Evolutionary conservation across 371 early-diverging fungal genomes (phyloP), one percentile per base, ranked within the genome.

Genomic region (Mortierella sp.): DNA sequence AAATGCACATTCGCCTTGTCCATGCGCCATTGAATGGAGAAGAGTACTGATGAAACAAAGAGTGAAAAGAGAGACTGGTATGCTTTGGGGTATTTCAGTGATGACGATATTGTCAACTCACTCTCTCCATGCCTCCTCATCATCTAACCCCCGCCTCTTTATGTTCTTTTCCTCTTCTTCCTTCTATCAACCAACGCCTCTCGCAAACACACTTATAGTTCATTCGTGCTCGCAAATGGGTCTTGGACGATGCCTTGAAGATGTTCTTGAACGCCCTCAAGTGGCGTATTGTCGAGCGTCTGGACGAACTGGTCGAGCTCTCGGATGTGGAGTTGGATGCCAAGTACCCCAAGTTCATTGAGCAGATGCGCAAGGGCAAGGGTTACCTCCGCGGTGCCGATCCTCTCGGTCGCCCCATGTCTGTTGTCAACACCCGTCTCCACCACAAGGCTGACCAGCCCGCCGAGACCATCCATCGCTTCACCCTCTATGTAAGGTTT

Each of bases 221-320:
- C 84, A 82, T 96, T 44, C 92, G 96, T 77, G 96, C 96, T 38
- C 91, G 96, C 78, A 96, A 96, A 83, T 96, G 95, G 94, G 92
- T 93, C 79, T 86, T 93, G 55, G 89, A 92, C 43, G 92, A 93
- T 73, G 93, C 96, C 41, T 89, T 93, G 72, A 88, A 89, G 49
- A 95, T 95, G 96, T 80, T 94, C 58, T 72, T 91, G 60, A 88
- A 90, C n/a, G 89, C 93, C 21, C 83, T 96, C 55, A 89, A 92
- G 74, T 96, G 96, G 96, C 89, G 95, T 76, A 74, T 92, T 58
- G 88, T 88, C 54, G 89, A 89, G 79, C 93, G 90, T 73, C 83
- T 95, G 1, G 88, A 89, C 43, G 91, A 90, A 21, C 86, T 96
- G 24, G 73, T 93, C 51, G 85, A 88, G 63, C 88, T 91, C 54